Evolutionary conservation across 139 green algal species (phyloP).

Genomic region (Edaphochlamys debaryana): DNA sequence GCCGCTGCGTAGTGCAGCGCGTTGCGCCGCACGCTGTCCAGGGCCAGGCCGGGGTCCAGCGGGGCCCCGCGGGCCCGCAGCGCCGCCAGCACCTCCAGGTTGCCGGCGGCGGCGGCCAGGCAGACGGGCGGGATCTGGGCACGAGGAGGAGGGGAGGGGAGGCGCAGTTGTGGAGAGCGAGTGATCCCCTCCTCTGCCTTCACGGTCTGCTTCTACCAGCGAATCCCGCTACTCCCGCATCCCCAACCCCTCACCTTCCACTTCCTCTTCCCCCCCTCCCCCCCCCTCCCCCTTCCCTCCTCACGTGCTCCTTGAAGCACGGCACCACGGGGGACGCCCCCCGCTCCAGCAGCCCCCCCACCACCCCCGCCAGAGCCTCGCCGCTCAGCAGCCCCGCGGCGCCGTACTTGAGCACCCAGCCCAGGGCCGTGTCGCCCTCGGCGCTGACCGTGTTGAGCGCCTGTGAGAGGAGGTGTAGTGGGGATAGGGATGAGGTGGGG

Average conservation of each 20-base stretch:
- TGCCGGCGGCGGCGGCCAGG: slow-evolving; percentile 22
- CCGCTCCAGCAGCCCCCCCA: slow-evolving; percentile 1
- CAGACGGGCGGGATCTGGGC: slow-evolving; percentile 11
- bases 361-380: neutral
- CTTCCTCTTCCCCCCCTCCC: no score
- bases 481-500: no score
- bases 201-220: no score
- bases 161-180: no score
- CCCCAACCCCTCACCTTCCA: no score
- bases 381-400: slow-evolving; percentile 1
- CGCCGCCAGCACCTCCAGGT: neutral
- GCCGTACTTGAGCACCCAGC: slow-evolving; percentile 47
- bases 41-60: neutral
- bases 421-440: slow-evolving; percentile 37
- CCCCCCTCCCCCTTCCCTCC: no score
- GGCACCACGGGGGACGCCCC: neutral
- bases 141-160: neutral
- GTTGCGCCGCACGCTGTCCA: neutral
- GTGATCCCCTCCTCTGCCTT: no score
- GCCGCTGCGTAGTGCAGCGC: slow-evolving; percentile 11
- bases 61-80: neutral
- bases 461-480: neutral
- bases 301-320: slow-evolving; percentile 33
- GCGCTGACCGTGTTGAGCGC: slow-evolving; percentile 27
- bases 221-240: no score